Conservation (phyloP, 2,329 filamentous ascomycete species). For the Trichophaea hybrida region DNA sequence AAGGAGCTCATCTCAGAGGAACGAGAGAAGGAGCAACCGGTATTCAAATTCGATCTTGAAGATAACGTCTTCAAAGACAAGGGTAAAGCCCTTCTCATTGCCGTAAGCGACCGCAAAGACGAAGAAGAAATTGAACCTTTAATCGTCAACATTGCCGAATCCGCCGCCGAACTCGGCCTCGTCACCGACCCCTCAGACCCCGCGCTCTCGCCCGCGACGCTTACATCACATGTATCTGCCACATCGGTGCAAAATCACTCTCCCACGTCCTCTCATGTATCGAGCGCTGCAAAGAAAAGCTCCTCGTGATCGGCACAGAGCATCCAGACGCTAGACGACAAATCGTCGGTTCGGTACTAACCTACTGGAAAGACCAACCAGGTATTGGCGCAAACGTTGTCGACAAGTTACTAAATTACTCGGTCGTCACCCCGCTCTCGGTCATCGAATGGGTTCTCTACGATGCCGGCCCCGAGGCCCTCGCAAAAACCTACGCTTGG, state of each 20-base stretch:
- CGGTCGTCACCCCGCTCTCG: slow-evolving; percentile 69
- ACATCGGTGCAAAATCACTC: slow-evolving; percentile 84
- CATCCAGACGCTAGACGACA: slow-evolving; percentile 67
- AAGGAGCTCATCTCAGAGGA: slow-evolving; percentile 65
- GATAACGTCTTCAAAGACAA: slow-evolving; percentile 69
- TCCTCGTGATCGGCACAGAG: slow-evolving; percentile 61
- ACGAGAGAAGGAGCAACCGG: slow-evolving; percentile 89
- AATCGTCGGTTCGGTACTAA: slow-evolving; percentile 78
- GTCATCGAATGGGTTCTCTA: slow-evolving; percentile 83
- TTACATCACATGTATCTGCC: slow-evolving; percentile 86
- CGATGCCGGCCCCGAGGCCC: slow-evolving; percentile 50
- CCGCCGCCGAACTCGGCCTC: slow-evolving; percentile 8
- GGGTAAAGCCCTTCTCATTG: slow-evolving; percentile 63
- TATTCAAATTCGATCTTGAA: slow-evolving; percentile 80
- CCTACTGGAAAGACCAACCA: slow-evolving; percentile 86
- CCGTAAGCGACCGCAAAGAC: slow-evolving; percentile 69
- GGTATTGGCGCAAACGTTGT: slow-evolving; percentile 84
- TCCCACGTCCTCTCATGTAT: slow-evolving; percentile 93
- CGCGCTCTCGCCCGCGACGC: slow-evolving; percentile 80
- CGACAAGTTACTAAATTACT: slow-evolving; percentile 95
- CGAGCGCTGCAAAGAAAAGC: slow-evolving; percentile 79
- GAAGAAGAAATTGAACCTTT: slow-evolving; percentile 76
- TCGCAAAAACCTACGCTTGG: slow-evolving; percentile 65
- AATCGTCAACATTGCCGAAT: slow-evolving; percentile 50
- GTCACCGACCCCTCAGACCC: slow-evolving; percentile 46